Evolutionary conservation across 345 rosid species (phyloP), one percentile per base, ranked within the genome.

Genomic region (Syzygium jambos): DNA sequence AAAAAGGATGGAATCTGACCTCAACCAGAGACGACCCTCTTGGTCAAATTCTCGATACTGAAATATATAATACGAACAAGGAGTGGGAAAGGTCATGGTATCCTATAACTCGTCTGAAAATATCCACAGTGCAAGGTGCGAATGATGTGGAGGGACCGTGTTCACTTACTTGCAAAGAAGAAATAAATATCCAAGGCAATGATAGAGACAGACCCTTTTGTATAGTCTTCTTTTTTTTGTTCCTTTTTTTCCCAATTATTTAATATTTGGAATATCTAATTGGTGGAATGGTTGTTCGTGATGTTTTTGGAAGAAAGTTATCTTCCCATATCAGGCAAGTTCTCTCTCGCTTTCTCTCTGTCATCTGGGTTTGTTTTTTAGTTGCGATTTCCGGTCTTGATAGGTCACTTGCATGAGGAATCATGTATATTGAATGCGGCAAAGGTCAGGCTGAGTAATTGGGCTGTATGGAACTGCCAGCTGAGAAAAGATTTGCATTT

Each of bases 241-340:
- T 17, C 49, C 30, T 6, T 14, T 15, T 30, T 19, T 34, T 19
- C 46, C 41, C 5, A 4, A 5, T 34, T 17, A 19, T 34, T 34
- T 16, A 15, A 4, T 34, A 17, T 84, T 6, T 29, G 59, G 21
- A 11, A 52, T 52, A 84, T 84, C 9, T 51, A 10, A 61, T 61
- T 22, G 30, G 30, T 43, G 51, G 63, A 15, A 25, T 17, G 29
- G 52, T 57, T 21, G 38, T 38, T 85, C n/a, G 55, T 57, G 55
- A 30, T 85, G 85, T 87, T 84, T 87, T 83, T 61, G 65, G 89
- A 84, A 78, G 83, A 90, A 90, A 86, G 63, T 87, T 86, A 90
- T 86, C 83, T 91, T 90, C 78, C 89, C 91, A 43, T 89, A 88
- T 90, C 86, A 86, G 90, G 89, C 49, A 93, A 91, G 86, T 91